Evolutionary conservation across 2,329 filamentous ascomycete species (phyloP).

Genomic region (Penicillium sp.): DNA sequence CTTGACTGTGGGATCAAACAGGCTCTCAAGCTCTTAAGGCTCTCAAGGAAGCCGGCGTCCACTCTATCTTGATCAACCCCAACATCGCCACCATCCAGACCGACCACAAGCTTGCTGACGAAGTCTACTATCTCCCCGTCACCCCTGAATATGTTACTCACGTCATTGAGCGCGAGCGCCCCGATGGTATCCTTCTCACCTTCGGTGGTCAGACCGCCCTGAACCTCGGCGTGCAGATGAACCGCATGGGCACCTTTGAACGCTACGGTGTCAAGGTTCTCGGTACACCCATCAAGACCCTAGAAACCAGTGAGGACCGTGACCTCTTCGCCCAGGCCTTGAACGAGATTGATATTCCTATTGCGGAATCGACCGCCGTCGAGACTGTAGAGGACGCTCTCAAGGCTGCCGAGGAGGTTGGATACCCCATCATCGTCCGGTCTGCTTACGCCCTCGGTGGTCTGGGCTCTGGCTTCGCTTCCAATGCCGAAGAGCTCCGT

Average conservation of each 20-base stretch:
- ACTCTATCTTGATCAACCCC: conserved; percentile 91
- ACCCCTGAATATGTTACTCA: conserved; percentile 97
- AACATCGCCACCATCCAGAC: conserved; percentile 99
- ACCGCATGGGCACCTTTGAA: conserved; percentile 91
- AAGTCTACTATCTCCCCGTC: conserved; percentile 97
- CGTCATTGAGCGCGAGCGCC: conserved; percentile 92
- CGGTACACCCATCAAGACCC: conserved; percentile 88
- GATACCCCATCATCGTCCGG: conserved; percentile 97
- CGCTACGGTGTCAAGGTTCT: conserved; percentile 94
- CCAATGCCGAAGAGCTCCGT: conserved; percentile 88
- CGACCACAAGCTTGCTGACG: conserved; percentile 90
- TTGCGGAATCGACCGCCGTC: conserved; percentile 93
- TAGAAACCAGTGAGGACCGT: conserved; percentile 93
- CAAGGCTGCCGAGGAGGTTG: conserved; percentile 78
- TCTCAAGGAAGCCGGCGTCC: conserved; percentile 88
- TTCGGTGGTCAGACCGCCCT: conserved; percentile 97
- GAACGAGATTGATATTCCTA: conserved; percentile 96
- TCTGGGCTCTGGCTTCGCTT: conserved; percentile 92
- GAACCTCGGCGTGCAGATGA: conserved; percentile 95
- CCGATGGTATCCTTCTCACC: conserved; percentile 94
- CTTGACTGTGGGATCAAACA: conserved; percentile 38
- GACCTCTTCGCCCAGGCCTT: conserved; percentile 94
- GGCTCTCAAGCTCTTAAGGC: conserved; percentile 96
- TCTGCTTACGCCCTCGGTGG: conserved; percentile 95
- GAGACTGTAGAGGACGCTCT: conserved; percentile 88